These are phyloP conservation scores for Botrytis deweyae DNA, from an alignment of 2,329 filamentous ascomycete genomes.

Conservation along the genomic window DNA sequence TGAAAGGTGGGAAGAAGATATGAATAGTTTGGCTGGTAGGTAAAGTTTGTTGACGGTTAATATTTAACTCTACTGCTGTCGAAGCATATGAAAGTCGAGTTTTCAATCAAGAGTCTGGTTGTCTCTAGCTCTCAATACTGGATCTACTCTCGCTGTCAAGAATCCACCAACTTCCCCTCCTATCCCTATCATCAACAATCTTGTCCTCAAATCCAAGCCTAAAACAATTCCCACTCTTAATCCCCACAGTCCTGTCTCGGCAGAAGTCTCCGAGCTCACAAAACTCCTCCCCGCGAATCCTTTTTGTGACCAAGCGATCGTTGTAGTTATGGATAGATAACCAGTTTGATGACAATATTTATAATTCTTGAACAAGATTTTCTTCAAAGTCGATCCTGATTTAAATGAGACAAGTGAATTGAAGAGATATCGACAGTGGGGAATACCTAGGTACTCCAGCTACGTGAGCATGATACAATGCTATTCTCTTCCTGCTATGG, in stretches of 20 bases:
- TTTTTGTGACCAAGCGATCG: neutral
- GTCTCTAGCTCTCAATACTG: rapidly evolving
- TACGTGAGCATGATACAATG: neutral
- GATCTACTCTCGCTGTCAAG: neutral
- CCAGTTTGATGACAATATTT: neutral
- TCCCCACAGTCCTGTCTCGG: rapidly evolving
- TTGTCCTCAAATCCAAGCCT: neutral
- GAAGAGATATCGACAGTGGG: neutral
- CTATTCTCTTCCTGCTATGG: neutral
- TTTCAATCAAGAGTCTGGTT: neutral
- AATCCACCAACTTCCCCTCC: neutral
- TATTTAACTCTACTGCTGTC: neutral
- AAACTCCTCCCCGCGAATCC: neutral
- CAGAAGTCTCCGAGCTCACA: neutral
- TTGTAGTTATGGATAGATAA: rapidly evolving
- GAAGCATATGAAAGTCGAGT: neutral
- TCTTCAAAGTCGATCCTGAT: neutral
- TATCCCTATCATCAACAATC: neutral
- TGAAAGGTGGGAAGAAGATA: too few species aligned
- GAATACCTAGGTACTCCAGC: neutral
- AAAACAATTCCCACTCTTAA: rapidly evolving
- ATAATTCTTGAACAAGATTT: neutral
- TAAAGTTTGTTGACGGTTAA: neutral
- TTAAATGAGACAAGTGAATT: neutral
- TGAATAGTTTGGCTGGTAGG: neutral